These are phyloP conservation scores for Collybia sp. DNA, from an alignment of 768 basidiomycete genomes.

Conservation along the genomic window DNA sequence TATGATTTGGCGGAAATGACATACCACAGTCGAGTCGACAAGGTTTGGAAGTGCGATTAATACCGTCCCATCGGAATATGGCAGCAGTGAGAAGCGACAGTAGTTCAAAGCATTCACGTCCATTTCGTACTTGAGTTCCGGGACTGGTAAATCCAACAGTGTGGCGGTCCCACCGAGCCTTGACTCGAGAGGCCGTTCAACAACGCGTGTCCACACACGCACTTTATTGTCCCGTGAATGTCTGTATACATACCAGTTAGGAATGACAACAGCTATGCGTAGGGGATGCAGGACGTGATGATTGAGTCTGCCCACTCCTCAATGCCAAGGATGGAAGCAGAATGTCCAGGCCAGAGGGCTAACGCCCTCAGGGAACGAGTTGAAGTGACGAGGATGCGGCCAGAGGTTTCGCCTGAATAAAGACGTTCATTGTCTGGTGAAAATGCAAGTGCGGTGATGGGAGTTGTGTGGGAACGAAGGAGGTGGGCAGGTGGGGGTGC, in stretches of 20 bases:
- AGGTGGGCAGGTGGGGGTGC: constrained; percentile 67
- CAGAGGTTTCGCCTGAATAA: constrained; percentile 83
- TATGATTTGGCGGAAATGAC: constrained; percentile 9
- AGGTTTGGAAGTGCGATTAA: constrained; percentile 84
- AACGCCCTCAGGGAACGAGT: constrained; percentile 73
- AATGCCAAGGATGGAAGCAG: constrained; percentile 69
- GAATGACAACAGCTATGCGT: not conserved
- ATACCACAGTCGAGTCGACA: constrained; percentile 79
- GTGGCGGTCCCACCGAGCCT: constrained; percentile 57
- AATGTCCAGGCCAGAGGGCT: constrained; percentile 75
- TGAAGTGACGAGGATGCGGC: constrained; percentile 73
- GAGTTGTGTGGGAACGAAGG: constrained; percentile 66
- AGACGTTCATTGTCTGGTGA: constrained; percentile 74
- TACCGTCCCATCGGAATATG: constrained; percentile 22
- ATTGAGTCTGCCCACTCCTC: constrained; percentile 66
- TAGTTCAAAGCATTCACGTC: constrained; percentile 94
- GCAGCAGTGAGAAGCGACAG: constrained; percentile 79
- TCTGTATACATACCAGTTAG: constrained; percentile 29
- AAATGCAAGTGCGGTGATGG: constrained; percentile 56
- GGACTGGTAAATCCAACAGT: constrained; percentile 40
- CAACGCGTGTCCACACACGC: constrained; percentile 62
- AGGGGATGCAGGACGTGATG: constrained; percentile 55
- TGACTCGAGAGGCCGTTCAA: constrained; percentile 35
- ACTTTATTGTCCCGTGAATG: constrained; percentile 87
- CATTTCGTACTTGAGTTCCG: constrained; percentile 59